phyloP scores from a whole-genome alignment of 306 rosid species.

The Cucurbita ficifolia region DNA sequence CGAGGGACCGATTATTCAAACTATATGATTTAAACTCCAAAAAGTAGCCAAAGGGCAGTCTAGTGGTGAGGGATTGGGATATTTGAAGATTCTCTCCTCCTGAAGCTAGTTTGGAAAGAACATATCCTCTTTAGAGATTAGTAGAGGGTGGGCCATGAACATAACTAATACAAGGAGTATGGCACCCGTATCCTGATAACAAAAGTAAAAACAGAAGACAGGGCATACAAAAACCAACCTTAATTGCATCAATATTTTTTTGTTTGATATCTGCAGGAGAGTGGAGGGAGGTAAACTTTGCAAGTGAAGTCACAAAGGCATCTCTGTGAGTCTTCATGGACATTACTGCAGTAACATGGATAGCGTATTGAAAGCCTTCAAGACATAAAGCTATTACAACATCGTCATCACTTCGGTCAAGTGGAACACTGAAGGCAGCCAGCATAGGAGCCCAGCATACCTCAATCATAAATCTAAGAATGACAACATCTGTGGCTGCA shows the following conservation, averaged over 20 bases:
- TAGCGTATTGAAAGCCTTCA: slow-evolving; percentile 85
- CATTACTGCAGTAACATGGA: slow-evolving; percentile 90
- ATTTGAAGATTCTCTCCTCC: not conserved
- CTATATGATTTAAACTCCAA: not conserved
- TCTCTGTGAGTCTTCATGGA: slow-evolving; percentile 99
- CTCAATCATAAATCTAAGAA: slow-evolving; percentile 93
- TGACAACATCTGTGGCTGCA: slow-evolving; percentile 88
- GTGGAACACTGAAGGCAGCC: slow-evolving; percentile 99
- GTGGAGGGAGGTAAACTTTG: slow-evolving; percentile 92
- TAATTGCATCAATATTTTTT: slow-evolving; percentile 80
- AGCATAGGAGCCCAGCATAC: slow-evolving; percentile 99
- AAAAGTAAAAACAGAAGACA: slow-evolving; percentile 8
- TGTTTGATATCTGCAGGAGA: slow-evolving; percentile 97
- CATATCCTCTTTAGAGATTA: not conserved
- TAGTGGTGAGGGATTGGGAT: not conserved
- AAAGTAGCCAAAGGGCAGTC: not conserved
- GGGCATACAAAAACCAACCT: slow-evolving; percentile 41
- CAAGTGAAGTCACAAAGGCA: slow-evolving; percentile 92
- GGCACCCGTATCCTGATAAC: not conserved
- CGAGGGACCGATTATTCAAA: not conserved
- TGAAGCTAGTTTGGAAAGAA: not conserved
- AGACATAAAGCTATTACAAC: slow-evolving; percentile 71
- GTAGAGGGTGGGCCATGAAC: not conserved
- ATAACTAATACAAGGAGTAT: not conserved
- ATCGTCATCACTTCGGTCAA: slow-evolving; percentile 95